phyloP scores from a whole-genome alignment of 192 early-diverging fungal genomes.

The Diversispora eburnea region DNA sequence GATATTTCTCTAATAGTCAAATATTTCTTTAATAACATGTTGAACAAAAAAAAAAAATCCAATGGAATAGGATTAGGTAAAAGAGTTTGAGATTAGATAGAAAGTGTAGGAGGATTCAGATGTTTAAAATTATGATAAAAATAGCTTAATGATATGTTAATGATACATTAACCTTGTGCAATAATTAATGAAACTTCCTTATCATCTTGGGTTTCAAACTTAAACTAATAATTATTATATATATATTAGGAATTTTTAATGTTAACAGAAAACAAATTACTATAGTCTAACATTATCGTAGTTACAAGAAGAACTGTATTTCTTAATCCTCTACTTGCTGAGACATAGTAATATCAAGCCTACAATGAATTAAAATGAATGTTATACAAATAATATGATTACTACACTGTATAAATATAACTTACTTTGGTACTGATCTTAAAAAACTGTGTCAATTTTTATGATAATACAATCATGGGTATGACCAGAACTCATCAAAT shows the following conservation, averaged over 20 bases:
- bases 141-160: conserved; percentile 15
- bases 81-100: conserved; percentile 19
- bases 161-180: conserved; percentile 5
- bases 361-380: neutral
- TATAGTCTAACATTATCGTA: conserved; percentile 18
- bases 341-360: conserved; percentile 14
- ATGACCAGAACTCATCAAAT: conserved; percentile 15
- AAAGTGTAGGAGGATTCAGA: neutral
- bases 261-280: conserved; percentile 4
- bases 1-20: conserved; percentile 1
- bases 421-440: conserved; percentile 19
- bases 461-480: conserved; percentile 23
- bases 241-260: conserved; percentile 25
- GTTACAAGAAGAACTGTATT: neutral
- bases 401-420: conserved; percentile 23
- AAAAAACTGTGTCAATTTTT: conserved; percentile 16
- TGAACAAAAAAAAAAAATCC: conserved; percentile 21
- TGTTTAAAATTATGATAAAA: conserved; percentile 17
- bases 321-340: neutral
- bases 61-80: conserved; percentile 19
- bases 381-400: conserved; percentile 26
- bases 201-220: conserved; percentile 2
- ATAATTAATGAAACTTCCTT: conserved; percentile 8
- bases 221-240: conserved; percentile 25
- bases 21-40: neutral